Percentiles rank a stretch among this genome's conserved stretches.
These are phyloP conservation scores for Crucihimalaya himalaica DNA, from an alignment of 345 rosid genomes.

Conservation along the genomic window DNA sequence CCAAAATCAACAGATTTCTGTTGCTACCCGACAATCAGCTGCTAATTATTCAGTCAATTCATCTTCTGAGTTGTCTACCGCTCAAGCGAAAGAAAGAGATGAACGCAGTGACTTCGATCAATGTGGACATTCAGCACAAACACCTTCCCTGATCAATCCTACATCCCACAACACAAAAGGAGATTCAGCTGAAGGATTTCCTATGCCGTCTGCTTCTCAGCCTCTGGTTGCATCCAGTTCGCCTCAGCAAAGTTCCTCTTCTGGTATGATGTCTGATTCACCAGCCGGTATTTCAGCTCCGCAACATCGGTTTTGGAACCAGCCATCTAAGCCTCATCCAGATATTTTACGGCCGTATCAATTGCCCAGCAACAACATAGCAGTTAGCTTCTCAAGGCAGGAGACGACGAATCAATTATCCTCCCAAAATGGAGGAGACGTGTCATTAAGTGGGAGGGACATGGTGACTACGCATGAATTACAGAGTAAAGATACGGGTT, in stretches of 20 bases:
- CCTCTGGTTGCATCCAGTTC: slow-evolving; percentile 41
- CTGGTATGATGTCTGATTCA: slow-evolving; percentile 43
- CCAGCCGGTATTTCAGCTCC: slow-evolving; percentile 49
- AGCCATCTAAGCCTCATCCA: slow-evolving; percentile 41
- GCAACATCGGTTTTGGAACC: slow-evolving; percentile 46
- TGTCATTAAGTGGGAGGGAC: slow-evolving; percentile 44
- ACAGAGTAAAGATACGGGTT: slow-evolving; percentile 45
- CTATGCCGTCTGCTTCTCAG: slow-evolving; percentile 48
- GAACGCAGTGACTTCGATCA: slow-evolving; percentile 51
- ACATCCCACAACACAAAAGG: slow-evolving; percentile 38
- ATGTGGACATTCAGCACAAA: slow-evolving; percentile 51
- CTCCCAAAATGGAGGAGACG: slow-evolving; percentile 43
- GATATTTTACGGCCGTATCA: slow-evolving; percentile 42
- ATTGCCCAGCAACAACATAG: slow-evolving; percentile 46
- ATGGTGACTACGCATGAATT: slow-evolving; percentile 31
- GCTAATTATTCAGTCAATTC: slow-evolving; percentile 38
- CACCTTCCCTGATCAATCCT: slow-evolving; percentile 37
- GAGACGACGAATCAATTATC: slow-evolving; percentile 45
- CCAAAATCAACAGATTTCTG: slow-evolving; percentile 46
- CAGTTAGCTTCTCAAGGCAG: slow-evolving; percentile 41
- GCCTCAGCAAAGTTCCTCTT: slow-evolving; percentile 45
- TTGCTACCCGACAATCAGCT: slow-evolving; percentile 43
- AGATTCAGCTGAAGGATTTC: slow-evolving; percentile 50
- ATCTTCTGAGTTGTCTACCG: slow-evolving; percentile 45
- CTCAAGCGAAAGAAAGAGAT: slow-evolving; percentile 44